phyloP scores from a whole-genome alignment of 495 filamentous ascomycete genomes.

The Pseudomonodictys pantanalensis region DNA sequence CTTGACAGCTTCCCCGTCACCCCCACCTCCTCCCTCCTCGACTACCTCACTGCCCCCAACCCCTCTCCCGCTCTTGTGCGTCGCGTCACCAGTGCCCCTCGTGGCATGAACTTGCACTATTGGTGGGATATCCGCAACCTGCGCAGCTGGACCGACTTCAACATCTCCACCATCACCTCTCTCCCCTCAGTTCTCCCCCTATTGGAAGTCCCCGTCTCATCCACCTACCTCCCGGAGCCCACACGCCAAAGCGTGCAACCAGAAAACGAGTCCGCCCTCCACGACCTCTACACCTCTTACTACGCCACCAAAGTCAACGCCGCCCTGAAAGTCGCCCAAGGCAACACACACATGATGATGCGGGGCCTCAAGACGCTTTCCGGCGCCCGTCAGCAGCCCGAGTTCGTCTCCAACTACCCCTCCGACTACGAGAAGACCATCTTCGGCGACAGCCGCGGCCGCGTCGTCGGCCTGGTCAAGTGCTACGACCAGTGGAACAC shows the following conservation, averaged over 20 bases:
- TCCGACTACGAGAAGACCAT: constrained; percentile 70
- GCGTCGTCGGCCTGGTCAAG: constrained; percentile 84
- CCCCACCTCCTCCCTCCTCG: constrained; percentile 65
- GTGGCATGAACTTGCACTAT: constrained; percentile 73
- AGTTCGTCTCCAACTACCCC: constrained; percentile 68
- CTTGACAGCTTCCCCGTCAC: constrained; percentile 41
- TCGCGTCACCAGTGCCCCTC: constrained; percentile 67
- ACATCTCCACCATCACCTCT: constrained; percentile 64
- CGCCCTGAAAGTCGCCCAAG: constrained; percentile 66
- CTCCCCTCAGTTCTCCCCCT: constrained; percentile 69
- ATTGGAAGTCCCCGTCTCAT: constrained; percentile 66
- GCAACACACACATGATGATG: constrained; percentile 56
- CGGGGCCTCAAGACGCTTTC: constrained; percentile 37
- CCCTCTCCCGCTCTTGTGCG: constrained; percentile 79
- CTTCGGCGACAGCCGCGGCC: constrained; percentile 68
- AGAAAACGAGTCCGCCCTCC: constrained; percentile 69
- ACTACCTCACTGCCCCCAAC: constrained; percentile 75
- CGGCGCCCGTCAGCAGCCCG: constrained; percentile 46
- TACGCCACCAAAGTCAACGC: constrained; percentile 78
- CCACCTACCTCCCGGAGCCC: constrained; percentile 60
- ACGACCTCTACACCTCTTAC: constrained; percentile 64
- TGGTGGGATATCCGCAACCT: constrained; percentile 95
- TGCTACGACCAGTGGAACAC: constrained; percentile 91
- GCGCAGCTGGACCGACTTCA: constrained; percentile 77
- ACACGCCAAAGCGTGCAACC: constrained; percentile 58